A percentile compares a stretch with the other conserved stretches of the same genome.
Conservation (phyloP, 2,329 filamentous ascomycete genomes). For the Penicillium sp. region DNA sequence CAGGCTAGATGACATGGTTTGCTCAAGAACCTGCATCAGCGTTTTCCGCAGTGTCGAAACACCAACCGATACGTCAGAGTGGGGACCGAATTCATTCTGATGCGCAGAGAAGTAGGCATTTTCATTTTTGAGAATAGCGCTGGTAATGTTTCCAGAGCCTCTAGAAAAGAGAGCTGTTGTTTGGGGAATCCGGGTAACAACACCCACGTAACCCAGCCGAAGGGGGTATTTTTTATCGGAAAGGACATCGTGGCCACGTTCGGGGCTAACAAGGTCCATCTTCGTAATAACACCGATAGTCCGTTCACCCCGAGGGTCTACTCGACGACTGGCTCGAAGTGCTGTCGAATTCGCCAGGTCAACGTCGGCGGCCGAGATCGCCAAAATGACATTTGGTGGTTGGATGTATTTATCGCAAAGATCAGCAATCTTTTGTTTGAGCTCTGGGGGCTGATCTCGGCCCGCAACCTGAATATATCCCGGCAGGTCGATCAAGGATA, state of each 20-base stretch:
- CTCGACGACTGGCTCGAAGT: slow-evolving; percentile 79
- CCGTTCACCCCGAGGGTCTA: slow-evolving; percentile 89
- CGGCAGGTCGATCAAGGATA: slow-evolving; percentile 92
- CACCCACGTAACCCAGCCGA: slow-evolving; percentile 92
- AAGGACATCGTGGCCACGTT: slow-evolving; percentile 73
- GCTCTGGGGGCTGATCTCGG: slow-evolving; percentile 80
- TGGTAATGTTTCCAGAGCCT: slow-evolving; percentile 73
- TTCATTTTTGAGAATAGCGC: slow-evolving; percentile 83
- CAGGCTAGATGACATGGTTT: slow-evolving; percentile 92
- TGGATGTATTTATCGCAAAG: slow-evolving; percentile 99
- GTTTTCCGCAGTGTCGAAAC: slow-evolving; percentile 88
- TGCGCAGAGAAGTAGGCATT: slow-evolving; percentile 82
- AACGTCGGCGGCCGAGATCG: slow-evolving; percentile 95
- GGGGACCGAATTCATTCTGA: slow-evolving; percentile 72
- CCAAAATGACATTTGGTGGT: slow-evolving; percentile 90
- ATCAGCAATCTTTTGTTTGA: slow-evolving; percentile 94
- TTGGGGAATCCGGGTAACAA: slow-evolving; percentile 78
- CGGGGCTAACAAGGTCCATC: slow-evolving; percentile 92
- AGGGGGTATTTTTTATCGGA: slow-evolving; percentile 90
- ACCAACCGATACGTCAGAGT: slow-evolving; percentile 71
- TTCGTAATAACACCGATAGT: slow-evolving; percentile 99
- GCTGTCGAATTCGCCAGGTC: slow-evolving; percentile 96
- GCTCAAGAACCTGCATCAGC: slow-evolving; percentile 92
- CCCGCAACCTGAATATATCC: slow-evolving; percentile 97
- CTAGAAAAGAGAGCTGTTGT: slow-evolving; percentile 73